Base-by-base conservation (phyloP, 148 eudicot species). In the Vaccinium vitisidaea region DNA sequence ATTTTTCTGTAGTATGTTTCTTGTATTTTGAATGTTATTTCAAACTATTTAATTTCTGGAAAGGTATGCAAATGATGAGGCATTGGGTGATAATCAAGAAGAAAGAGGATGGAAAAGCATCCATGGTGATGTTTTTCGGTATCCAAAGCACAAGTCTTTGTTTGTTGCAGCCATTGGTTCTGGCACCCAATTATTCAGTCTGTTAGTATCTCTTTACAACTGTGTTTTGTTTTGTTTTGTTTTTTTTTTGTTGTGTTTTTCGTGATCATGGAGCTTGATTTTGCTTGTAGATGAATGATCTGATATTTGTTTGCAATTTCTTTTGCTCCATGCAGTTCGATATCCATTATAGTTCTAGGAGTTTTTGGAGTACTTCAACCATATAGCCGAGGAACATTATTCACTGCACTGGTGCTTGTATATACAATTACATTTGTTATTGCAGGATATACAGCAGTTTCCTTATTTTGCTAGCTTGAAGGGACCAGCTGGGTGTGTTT, bases 91-190 rank as follows among this genome's bases (percentile, higher is more conserved):
- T 48, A 84, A 76, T 46, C 86, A 81, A 75, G 88, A 84, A 39
- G 88, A 84, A 52, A 86, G 61, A 5, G 88, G 88, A 19, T 87
- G 88, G 88, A 87, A 87, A 59, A 58, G 67, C 85, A 53, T 86
- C 80, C 88, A 85, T 46, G 86, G 86, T 55, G 86, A 85, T 71
- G 86, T 85, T 14, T 85, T 85, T 43, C 63, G 86, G 56, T 85
- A 53, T 30, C 88, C 83, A 46, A 61, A 86, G 52, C 84, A 77
- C 75, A 76, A 65, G 39, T 75, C 49, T 19, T 77, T 86, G 58
- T 74, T 85, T 58, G 58, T 84, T 75, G 84, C 87, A 13, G 84
- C 84, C 4, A 27, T 86, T 82, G 87, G 84, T 82, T 86, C 54
- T 82, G 87, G 87, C 73, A 82, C 52, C 75, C 81, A 86, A 65